Evolutionary conservation across 2,329 filamentous ascomycete species (phyloP), one percentile per base, ranked within the genome.

Genomic region (Diplodia mutila): DNA sequence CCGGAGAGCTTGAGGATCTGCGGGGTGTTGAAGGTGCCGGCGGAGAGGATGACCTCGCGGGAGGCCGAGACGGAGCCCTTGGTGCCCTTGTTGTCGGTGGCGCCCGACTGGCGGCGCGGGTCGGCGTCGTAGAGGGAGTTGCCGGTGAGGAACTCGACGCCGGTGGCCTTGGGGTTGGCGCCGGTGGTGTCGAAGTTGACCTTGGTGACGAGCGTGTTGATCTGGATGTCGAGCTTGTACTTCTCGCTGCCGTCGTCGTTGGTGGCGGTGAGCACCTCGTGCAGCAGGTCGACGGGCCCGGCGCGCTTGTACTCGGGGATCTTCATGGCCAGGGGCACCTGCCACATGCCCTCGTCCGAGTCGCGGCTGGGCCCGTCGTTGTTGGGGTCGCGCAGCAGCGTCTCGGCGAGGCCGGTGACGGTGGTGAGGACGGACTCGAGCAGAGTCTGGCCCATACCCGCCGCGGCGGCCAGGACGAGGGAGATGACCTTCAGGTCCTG

Each of bases 1-100:
- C 89, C 89, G 63, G 82, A 86, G 1, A 90, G 83, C 78, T 89
- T 87, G 14, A 91, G 84, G 2, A 91, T 77, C 75, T 91, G 88
- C 7, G 88, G 87, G 1, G 85, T 85, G 77, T 90, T 88, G 76
- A 86, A 90, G 1, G 86, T 83, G 9, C 87, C 87, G 4, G 75
- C 83, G 9, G 81, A 76, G 48, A 84, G 69, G 69, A 84, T 82
- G 42, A 84, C 79, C 71, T 84, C 83, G 29, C 76, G 76, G n/a
- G 75, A 78, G 1, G 83, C 82, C 11, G 72, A 74, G 48, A 79
- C 82, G 51, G 75, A 76, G 21, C 82, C 82, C 9, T 78, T 71
- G 11, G 70, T 76, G 49, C 83, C 82, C n/a, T 66, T 63, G 18
- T 66, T 63, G 18, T 32, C 42, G 18, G 71, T 70, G 37, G 74